These are phyloP conservation scores for Moesziomyces globuligerus DNA, from an alignment of 1,284 basidiomycete genomes.

Conservation along the genomic window DNA sequence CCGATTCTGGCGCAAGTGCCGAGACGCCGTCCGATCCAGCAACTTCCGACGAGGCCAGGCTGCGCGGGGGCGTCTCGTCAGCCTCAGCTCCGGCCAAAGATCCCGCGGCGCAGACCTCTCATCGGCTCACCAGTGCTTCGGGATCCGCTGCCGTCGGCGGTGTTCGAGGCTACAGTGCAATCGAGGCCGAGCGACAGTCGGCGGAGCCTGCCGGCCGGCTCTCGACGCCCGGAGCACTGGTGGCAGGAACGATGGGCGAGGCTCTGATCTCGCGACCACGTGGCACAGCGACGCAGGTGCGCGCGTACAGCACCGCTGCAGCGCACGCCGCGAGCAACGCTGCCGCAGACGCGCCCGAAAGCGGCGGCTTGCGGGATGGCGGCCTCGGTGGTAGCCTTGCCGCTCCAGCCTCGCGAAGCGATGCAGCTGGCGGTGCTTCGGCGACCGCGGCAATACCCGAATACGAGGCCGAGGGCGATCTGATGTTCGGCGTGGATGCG, in stretches of 20 bases:
- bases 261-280: constrained; percentile 6
- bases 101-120: neutral
- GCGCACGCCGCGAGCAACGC: constrained; percentile 5
- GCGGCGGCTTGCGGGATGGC: constrained; percentile 1
- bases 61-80: neutral
- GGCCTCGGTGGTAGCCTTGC: neutral
- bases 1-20: constrained; percentile 8
- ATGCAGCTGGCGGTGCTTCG: too few relatives aligned
- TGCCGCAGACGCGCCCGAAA: neutral
- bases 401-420: too few relatives aligned
- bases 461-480: constrained; percentile 42
- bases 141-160: constrained; percentile 14
- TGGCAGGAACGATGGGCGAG: constrained; percentile 9
- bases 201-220: constrained; percentile 2
- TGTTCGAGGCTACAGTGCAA: constrained; percentile 8
- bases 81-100: neutral
- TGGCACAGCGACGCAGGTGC: constrained; percentile 14
- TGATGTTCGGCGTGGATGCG: constrained; percentile 39
- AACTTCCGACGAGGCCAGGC: neutral
- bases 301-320: constrained; percentile 20
- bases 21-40: constrained; percentile 15
- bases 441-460: constrained; percentile 2
- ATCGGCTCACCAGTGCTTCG: constrained; percentile 13
- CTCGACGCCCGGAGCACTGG: constrained; percentile 12
- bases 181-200: neutral